phyloP scores from a whole-genome alignment of 768 basidiomycete genomes.

The Phylloporus sp. region DNA sequence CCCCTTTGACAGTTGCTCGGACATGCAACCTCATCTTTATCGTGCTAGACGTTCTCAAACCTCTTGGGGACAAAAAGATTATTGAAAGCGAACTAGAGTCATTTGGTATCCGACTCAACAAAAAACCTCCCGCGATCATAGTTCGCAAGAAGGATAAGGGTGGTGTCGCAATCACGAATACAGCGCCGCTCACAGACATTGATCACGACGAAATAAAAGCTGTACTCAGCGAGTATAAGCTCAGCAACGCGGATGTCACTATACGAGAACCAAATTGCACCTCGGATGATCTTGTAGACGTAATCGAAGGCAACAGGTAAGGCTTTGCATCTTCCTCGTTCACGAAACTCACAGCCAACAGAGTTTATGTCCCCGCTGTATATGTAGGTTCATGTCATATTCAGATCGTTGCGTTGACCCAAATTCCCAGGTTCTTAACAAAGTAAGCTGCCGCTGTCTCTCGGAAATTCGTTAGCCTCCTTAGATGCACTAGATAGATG shows the following conservation, averaged over 20 bases:
- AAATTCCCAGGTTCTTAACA: slow-evolving; percentile 64
- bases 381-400: slow-evolving; percentile 52
- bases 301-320: slow-evolving; percentile 91
- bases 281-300: slow-evolving; percentile 94
- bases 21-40: slow-evolving; percentile 99
- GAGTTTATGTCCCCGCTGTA: slow-evolving; percentile 89
- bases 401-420: background rate
- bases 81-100: slow-evolving; percentile 94
- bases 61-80: slow-evolving; percentile 89
- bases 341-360: slow-evolving; percentile 26
- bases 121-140: slow-evolving; percentile 81
- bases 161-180: slow-evolving; percentile 89
- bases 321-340: background rate
- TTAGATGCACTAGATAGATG: slow-evolving; percentile 68
- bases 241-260: slow-evolving; percentile 85
- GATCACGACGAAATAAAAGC: slow-evolving; percentile 97
- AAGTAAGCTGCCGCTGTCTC: slow-evolving; percentile 42
- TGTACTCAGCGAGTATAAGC: slow-evolving; percentile 85
- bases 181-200: slow-evolving; percentile 92
- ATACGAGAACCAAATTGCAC: slow-evolving; percentile 92
- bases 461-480: background rate
- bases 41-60: slow-evolving; percentile 95
- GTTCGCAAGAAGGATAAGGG: slow-evolving; percentile 89
- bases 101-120: slow-evolving; percentile 97
- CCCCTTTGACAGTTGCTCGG: slow-evolving; percentile 65